Percentiles rank a stretch among this genome's conserved stretches.
These are phyloP conservation scores for Annulohypoxylon bovei DNA, from an alignment of 495 filamentous ascomycete species.

Conservation along the genomic window DNA sequence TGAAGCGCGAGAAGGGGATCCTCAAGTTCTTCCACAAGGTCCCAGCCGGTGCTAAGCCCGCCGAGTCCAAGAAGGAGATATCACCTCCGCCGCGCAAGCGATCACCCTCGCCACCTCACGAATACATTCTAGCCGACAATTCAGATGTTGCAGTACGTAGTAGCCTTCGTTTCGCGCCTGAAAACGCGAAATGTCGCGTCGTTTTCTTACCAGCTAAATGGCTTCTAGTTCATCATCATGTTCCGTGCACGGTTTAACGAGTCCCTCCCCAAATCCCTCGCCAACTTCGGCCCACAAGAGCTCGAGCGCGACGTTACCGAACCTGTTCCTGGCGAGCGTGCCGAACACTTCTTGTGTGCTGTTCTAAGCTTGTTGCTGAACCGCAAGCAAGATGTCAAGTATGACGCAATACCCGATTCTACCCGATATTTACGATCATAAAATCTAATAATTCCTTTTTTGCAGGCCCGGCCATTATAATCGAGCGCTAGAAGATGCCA, in stretches of 20 bases:
- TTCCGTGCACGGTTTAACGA: constrained; percentile 94
- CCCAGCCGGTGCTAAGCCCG: constrained; percentile 48
- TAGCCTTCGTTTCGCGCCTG: constrained; percentile 42
- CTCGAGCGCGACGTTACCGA: constrained; percentile 87
- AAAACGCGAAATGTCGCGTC: constrained; percentile 56
- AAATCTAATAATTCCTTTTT: neutral
- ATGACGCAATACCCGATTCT: constrained; percentile 57
- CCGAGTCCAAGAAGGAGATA: constrained; percentile 51
- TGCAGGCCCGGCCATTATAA: constrained; percentile 84
- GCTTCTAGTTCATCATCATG: constrained; percentile 90
- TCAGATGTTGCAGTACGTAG: constrained; percentile 83
- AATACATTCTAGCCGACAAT: constrained; percentile 88
- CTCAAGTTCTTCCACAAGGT: constrained; percentile 67
- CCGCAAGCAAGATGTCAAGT: constrained; percentile 98
- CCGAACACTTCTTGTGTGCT: constrained; percentile 89
- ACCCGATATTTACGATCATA: neutral
- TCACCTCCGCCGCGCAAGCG: constrained; percentile 78
- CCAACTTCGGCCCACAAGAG: constrained; percentile 94
- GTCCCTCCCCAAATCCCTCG: constrained; percentile 82
- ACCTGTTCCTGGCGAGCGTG: constrained; percentile 77
- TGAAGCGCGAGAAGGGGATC: constrained; percentile 61
- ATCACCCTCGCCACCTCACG: constrained; percentile 85
- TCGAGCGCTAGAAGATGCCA: constrained; percentile 92
- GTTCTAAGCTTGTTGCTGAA: constrained; percentile 88
- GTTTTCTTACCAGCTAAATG: constrained; percentile 40